phyloP scores from a whole-genome alignment of 371 early-diverging fungal genomes.

The Blakeslea trispora region DNA sequence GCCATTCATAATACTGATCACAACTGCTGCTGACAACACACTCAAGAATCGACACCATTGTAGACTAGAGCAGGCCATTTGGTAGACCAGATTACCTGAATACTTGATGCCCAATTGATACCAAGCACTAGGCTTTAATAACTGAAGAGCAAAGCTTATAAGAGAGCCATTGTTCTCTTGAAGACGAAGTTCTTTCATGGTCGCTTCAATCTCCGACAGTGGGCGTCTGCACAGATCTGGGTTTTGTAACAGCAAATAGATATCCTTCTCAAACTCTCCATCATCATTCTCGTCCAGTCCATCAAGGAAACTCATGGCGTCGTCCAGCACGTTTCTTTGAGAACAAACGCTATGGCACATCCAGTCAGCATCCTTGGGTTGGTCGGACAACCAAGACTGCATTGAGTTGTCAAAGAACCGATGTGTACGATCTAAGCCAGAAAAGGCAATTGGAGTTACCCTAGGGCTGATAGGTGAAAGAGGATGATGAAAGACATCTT shows the following conservation, averaged over 20 bases:
- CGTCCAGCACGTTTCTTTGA: conserved; percentile 36
- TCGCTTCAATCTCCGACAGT: conserved; percentile 26
- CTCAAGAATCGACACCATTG: conserved; percentile 64
- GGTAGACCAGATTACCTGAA: conserved; percentile 9
- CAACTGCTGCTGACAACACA: conserved; percentile 53
- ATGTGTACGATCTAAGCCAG: too few species aligned
- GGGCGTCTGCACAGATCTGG: conserved; percentile 28
- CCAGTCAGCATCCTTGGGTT: neutral
- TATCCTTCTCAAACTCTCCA: conserved; percentile 25
- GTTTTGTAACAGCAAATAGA: conserved; percentile 26
- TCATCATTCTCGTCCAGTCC: conserved; percentile 21
- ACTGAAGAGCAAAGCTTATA: neutral
- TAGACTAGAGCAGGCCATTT: conserved; percentile 31
- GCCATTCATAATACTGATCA: conserved; percentile 61
- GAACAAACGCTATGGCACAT: neutral
- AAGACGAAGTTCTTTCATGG: conserved; percentile 30
- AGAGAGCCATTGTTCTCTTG: neutral
- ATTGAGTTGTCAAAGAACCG: conserved; percentile 10
- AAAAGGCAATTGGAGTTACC: too few species aligned
- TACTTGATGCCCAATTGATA: conserved; percentile 14
- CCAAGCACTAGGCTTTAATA: conserved; percentile 15
- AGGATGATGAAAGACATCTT: conserved; percentile 19
- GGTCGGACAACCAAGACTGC: conserved; percentile 16
- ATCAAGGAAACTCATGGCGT: conserved; percentile 36
- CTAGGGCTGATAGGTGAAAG: conserved; percentile 20